These are phyloP conservation scores for Fusarium caatingaense DNA, from an alignment of 2,329 filamentous ascomycete genomes.

Conservation along the genomic window DNA sequence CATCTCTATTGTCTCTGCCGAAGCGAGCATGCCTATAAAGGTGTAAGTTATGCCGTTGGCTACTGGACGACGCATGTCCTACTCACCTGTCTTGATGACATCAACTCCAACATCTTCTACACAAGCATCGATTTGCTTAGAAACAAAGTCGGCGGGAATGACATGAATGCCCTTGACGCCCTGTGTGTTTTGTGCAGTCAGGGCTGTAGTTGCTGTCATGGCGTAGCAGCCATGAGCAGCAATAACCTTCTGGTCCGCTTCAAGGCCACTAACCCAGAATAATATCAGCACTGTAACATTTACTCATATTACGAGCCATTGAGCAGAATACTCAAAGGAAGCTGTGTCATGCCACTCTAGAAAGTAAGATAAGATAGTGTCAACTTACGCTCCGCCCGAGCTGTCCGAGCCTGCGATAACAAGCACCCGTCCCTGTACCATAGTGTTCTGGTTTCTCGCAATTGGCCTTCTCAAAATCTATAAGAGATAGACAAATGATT, in stretches of 20 bases:
- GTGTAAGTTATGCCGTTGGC: neutral
- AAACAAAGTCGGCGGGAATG: conserved; percentile 81
- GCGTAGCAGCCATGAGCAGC: conserved; percentile 93
- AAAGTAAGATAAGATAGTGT: neutral
- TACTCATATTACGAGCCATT: neutral
- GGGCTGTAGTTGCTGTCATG: conserved; percentile 92
- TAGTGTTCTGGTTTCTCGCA: conserved; percentile 30
- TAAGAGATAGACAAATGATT: neutral
- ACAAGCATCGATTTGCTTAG: conserved; percentile 86
- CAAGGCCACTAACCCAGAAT: conserved; percentile 75
- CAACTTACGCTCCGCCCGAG: conserved; percentile 83
- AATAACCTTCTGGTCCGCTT: conserved; percentile 95
- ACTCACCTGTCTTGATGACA: conserved; percentile 88
- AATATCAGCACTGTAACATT: neutral
- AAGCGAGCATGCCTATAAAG: conserved; percentile 54
- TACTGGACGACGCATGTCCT: neutral
- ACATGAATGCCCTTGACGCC: conserved; percentile 86
- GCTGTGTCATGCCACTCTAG: conserved; percentile 8
- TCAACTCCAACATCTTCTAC: conserved; percentile 87
- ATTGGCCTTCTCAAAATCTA: neutral
- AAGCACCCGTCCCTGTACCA: conserved; percentile 68
- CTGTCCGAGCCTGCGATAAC: conserved; percentile 91
- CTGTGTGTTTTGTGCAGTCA: conserved; percentile 95
- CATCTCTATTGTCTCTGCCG: conserved; percentile 53
- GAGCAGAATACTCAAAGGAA: neutral